phyloP scores from a whole-genome alignment of 2,329 filamentous ascomycete species.

The Cladosporium sp. region DNA sequence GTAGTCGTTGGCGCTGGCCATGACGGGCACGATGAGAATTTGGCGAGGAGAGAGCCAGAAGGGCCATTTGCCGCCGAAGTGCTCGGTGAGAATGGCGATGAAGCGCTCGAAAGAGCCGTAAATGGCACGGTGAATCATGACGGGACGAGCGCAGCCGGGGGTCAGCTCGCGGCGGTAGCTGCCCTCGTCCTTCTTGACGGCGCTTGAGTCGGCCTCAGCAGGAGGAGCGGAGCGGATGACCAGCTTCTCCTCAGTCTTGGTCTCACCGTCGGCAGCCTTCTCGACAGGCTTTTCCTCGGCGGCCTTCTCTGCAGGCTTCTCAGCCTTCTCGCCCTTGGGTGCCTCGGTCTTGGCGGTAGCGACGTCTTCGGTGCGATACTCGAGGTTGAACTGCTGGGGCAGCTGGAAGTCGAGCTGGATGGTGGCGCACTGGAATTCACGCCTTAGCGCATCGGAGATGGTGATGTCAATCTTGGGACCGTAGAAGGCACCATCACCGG shows the following conservation, averaged over 20 bases:
- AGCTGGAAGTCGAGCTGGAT: slow-evolving; percentile 92
- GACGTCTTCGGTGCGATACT: slow-evolving; percentile 72
- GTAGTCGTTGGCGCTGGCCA: slow-evolving; percentile 67
- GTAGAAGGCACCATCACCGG: slow-evolving; percentile 95
- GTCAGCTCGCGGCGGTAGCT: slow-evolving; percentile 50
- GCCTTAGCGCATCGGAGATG: slow-evolving; percentile 78
- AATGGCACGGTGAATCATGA: slow-evolving; percentile 84
- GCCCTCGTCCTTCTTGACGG: slow-evolving; percentile 27
- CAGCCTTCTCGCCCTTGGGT: background rate
- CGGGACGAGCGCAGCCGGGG: slow-evolving; percentile 70
- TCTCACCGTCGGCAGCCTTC: slow-evolving; percentile 36
- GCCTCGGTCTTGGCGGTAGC: slow-evolving; percentile 38
- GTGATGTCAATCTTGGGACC: slow-evolving; percentile 98
- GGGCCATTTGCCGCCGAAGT: slow-evolving; percentile 83
- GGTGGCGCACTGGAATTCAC: slow-evolving; percentile 85
- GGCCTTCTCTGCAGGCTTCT: slow-evolving; percentile 21
- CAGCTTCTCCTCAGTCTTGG: slow-evolving; percentile 23
- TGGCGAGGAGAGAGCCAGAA: slow-evolving; percentile 86
- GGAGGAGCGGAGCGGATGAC: slow-evolving; percentile 31
- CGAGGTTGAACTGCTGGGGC: slow-evolving; percentile 78
- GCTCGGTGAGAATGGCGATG: slow-evolving; percentile 74
- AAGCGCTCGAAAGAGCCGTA: slow-evolving; percentile 66
- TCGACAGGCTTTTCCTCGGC: slow-evolving; percentile 36
- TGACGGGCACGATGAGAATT: slow-evolving; percentile 73
- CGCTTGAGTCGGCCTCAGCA: slow-evolving; percentile 26